Conservation (phyloP, 2,329 filamentous ascomycete species). For the Aspergillus sp. region DNA sequence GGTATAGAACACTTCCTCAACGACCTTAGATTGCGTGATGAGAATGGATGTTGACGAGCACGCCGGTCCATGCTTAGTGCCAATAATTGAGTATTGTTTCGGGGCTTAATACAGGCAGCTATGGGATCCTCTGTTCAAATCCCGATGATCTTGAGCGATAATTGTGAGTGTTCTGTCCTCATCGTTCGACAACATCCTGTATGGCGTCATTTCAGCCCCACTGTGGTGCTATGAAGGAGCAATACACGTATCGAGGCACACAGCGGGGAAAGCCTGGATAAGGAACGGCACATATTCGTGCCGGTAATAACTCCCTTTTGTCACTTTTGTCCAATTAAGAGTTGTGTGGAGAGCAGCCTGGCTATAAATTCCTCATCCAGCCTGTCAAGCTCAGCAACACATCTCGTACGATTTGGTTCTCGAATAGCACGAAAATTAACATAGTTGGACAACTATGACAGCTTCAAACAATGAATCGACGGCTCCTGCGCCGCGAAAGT, state of each 20-base stretch:
- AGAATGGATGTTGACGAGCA: not conserved
- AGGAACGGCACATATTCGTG: too few species aligned
- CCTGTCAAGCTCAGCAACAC: not conserved
- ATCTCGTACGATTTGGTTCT: not conserved
- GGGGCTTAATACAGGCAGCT: too few species aligned
- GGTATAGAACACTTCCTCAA: not conserved
- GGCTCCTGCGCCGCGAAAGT: constrained; percentile 34
- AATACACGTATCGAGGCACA: not conserved
- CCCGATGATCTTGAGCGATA: too few species aligned
- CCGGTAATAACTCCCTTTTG: too few species aligned
- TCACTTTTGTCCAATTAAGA: too few species aligned
- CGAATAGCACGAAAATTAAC: not conserved
- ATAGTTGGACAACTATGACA: too few species aligned
- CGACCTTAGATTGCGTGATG: not conserved
- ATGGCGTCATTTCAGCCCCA: constrained; percentile 36
- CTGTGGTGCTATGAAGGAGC: constrained; percentile 27
- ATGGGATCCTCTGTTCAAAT: too few species aligned
- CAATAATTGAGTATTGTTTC: not conserved
- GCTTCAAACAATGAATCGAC: not conserved
- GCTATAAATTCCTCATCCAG: too few species aligned
- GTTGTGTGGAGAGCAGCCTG: too few species aligned
- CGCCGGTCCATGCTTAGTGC: not conserved
- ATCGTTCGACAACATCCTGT: not conserved
- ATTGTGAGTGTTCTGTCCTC: too few species aligned
- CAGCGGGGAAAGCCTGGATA: constrained; percentile 11